Evolutionary conservation across 2,329 filamentous ascomycete species (phyloP), one percentile per base, ranked within the genome.

Genomic region (Scytalidium lignicola): DNA sequence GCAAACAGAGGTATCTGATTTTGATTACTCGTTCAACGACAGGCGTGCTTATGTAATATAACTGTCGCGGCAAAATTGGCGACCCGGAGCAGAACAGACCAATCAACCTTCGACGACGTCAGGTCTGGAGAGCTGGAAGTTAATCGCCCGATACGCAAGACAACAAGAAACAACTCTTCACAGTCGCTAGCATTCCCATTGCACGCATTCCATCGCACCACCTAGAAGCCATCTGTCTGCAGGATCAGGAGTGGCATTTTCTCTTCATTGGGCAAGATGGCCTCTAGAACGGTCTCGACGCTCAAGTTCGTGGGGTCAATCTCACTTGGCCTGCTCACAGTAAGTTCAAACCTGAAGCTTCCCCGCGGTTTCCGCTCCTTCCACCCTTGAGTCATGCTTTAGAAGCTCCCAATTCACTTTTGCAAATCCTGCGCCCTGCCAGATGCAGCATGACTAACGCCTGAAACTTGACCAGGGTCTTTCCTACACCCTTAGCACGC

Each of bases 281-380:
- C 81, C 60, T 81, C 79, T 60, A 82, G 77, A 61, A 82, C 83
- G 63, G 76, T 96, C 63, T 84, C 88, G 49, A 72, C 86, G 67
- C 82, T 88, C 73, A 96, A 97, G 74, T 96, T 96, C 67, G 86
- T 96, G 58, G 92, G 92, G 63, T 95, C 90, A 46, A 81, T 95
- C 58, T 92, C 87, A 61, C 78, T 96, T 50, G 92, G 92, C 55
- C 78, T 96, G 50, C 72, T 95, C 67, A 96, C 90, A 51, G 90
- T 95, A 80, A 62, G 86, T 74, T 52, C 47, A 43, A 19, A 47
- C 49, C 45, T 26, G 23, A 26, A 26, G 23, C 32, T 37, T 8
- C 32, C 32, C 32, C 32, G 32, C 32, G 32, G 6, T 17, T 7
- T 15, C n/a, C n/a, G 5, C 32, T 13, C 7, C n/a, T 7, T 15